Evolutionary conservation across 2,329 filamentous ascomycete species (phyloP), one percentile per base, ranked within the genome.

Genomic region (Thermoascus crustaceus): DNA sequence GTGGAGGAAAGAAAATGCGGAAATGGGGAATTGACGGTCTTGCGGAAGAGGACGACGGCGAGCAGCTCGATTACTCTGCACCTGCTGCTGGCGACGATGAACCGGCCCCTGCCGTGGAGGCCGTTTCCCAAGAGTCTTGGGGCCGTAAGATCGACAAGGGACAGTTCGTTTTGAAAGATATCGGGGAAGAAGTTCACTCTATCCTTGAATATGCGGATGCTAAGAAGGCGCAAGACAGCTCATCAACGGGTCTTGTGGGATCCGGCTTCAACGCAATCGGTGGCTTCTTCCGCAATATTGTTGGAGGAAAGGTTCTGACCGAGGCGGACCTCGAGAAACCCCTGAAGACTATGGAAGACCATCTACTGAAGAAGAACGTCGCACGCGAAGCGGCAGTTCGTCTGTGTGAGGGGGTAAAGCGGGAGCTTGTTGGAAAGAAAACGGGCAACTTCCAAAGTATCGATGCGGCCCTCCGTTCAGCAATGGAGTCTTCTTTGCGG

Each of bases 321-420:
- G 85, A 87, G 58, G 77, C 83, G 45, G 89, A 96, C 53, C 73
- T 98, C 14, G 82, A 86, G 43, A 94, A 93, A 59, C 85, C 91
- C 2, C 80, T 98, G 67, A 91, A 89, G 63, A 84, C 82, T 20
- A 95, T 98, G 86, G 86, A 95, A 57, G 86, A 94, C 38, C 89
- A 96, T 58, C 70, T 98, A 5, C 66, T 98, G 40, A 80, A 82
- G 64, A 98, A 98, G 70, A 98, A 98, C 52, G 88, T 98, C 18
- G 91, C 91, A 0, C 82, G 85, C 35, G 91, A 96, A 68, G 91
- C 91, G 10, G 91, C 89, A 2, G 75, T 94, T 20, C 82, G 91
- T 35, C 69, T 98, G 26, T 95, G 89, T 57, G 81, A 93, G 43
- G 86, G 86, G 34, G 89, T 98, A 5, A 84, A 95, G 60, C 80